A percentile compares a stretch with the other conserved stretches of the same genome.
Evolutionary conservation across 768 basidiomycete genomes (phyloP).

Genomic region (Epithele typhae): DNA sequence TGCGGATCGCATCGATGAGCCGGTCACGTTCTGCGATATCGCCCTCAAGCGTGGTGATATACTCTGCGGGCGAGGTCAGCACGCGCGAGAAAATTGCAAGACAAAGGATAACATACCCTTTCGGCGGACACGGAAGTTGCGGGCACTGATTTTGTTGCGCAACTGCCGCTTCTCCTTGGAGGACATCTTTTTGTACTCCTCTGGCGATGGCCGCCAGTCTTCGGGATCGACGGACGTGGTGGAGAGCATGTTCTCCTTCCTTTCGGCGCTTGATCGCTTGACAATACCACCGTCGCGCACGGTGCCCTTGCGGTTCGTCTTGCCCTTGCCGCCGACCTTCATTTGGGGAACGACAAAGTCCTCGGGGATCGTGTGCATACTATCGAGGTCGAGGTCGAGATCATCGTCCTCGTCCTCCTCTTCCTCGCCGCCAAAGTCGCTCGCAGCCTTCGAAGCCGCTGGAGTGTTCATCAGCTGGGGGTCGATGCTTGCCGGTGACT

Average conservation of each 20-base stretch:
- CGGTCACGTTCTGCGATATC: constrained; percentile 91
- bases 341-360: constrained; percentile 45
- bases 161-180: constrained; percentile 96
- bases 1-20: constrained; percentile 81
- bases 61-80: constrained; percentile 49
- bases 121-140: constrained; percentile 91
- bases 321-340: constrained; percentile 46
- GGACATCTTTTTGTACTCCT: constrained; percentile 93
- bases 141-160: constrained; percentile 93
- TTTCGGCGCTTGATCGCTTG: constrained; percentile 46
- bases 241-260: constrained; percentile 30
- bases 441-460: constrained; percentile 38
- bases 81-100: not conserved
- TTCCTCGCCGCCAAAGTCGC: constrained; percentile 37
- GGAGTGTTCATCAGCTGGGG: constrained; percentile 75
- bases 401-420: constrained; percentile 27
- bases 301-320: constrained; percentile 45
- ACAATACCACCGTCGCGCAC: constrained; percentile 70
- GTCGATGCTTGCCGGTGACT: constrained; percentile 50
- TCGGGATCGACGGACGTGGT: constrained; percentile 43
- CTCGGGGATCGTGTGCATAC: constrained; percentile 25
- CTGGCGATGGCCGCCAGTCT: constrained; percentile 84
- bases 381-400: constrained; percentile 29
- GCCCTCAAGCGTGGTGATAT: constrained; percentile 89
- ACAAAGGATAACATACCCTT: constrained; percentile 55